A percentile compares a stretch with the other conserved stretches of the same genome.
Conservation (phyloP, 306 rosid species). For the Quercus suber region DNA sequence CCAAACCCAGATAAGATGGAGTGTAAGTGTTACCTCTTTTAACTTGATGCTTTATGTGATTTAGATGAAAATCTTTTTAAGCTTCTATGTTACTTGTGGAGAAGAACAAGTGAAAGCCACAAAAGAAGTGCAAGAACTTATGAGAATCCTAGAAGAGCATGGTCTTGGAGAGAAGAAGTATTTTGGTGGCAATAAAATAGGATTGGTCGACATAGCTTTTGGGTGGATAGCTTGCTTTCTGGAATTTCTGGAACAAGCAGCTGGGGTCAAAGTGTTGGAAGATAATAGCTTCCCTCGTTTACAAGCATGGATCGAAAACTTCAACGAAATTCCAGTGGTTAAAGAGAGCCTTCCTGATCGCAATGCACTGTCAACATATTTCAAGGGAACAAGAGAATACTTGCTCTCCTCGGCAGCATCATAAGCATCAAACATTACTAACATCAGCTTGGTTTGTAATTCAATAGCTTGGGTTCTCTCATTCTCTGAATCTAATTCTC, state of each 20-base stretch:
- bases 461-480: neutral
- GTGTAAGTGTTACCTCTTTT: too few relatives aligned
- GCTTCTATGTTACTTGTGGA: neutral
- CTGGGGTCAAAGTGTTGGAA: slow-evolving; percentile 16
- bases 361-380: neutral
- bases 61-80: neutral
- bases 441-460: neutral
- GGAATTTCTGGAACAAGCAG: slow-evolving; percentile 1
- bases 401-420: neutral
- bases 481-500: neutral
- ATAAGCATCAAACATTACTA: neutral
- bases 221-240: slow-evolving; percentile 20
- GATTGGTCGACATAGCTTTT: slow-evolving; percentile 19
- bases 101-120: neutral
- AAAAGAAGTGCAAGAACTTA: neutral
- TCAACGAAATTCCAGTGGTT: slow-evolving; percentile 25
- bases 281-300: slow-evolving; percentile 12
- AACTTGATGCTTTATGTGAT: neutral
- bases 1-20: too few relatives aligned
- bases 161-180: slow-evolving; percentile 13
- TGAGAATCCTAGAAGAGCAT: slow-evolving; percentile 15
- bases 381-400: neutral
- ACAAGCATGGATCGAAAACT: slow-evolving; percentile 23
- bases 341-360: slow-evolving; percentile 28
- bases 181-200: slow-evolving; percentile 27